phyloP scores from a whole-genome alignment of 176 grass and related monocot genomes.

The Oryza coarctata region DNA sequence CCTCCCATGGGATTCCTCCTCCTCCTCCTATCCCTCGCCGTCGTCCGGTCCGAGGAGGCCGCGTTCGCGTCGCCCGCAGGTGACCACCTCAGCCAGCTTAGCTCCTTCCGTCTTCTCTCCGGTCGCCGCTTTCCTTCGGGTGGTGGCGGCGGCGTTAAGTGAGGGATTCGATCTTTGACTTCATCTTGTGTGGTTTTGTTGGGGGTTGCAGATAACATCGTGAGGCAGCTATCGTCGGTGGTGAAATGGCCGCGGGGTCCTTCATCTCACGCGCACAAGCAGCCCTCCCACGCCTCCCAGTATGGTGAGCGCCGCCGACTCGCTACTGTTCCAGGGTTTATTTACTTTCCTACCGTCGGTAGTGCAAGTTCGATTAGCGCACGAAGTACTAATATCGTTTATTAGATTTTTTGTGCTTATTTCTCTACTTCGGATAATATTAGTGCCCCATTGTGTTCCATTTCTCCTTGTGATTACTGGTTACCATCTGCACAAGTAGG shows the following conservation, averaged over 20 bases:
- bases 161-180: not conserved
- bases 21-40: constrained; percentile 34
- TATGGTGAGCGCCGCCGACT: constrained; percentile 27
- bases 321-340: not conserved
- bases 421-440: too few species aligned
- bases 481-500: not conserved
- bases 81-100: not conserved
- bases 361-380: not conserved
- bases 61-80: constrained; percentile 48
- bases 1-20: not conserved
- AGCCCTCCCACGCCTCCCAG: constrained; percentile 32
- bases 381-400: not conserved
- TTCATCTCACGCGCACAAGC: constrained; percentile 32
- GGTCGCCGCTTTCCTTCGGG: too few species aligned
- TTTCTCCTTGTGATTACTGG: not conserved
- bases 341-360: not conserved
- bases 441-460: not conserved
- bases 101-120: not conserved
- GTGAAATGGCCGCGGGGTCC: constrained; percentile 75
- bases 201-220: constrained; percentile 52
- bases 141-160: not conserved
- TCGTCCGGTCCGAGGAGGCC: constrained; percentile 24
- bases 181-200: not conserved
- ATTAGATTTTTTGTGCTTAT: not conserved
- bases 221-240: constrained; percentile 75